phyloP scores from a whole-genome alignment of 163 green algal species.

The Picocystis sp. region DNA sequence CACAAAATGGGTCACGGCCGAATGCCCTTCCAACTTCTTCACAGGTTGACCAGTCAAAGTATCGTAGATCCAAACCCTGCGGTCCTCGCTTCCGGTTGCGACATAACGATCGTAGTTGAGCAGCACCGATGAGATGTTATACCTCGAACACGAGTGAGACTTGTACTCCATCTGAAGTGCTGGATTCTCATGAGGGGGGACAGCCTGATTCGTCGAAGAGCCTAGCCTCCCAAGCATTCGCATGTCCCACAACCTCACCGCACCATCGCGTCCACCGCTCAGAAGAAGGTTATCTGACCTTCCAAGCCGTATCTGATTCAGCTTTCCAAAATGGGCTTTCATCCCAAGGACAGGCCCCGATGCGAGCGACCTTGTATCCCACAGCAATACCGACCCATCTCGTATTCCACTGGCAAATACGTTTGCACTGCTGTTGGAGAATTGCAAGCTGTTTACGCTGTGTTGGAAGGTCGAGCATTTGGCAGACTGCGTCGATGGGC shows the following conservation, averaged over 20 bases:
- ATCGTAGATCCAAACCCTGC: constrained; percentile 5
- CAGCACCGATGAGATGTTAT: constrained; percentile 6
- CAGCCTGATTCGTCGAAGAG: background rate
- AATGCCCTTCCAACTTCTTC: constrained; percentile 1
- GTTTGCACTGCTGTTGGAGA: constrained; percentile 1
- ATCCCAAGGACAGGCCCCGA: background rate
- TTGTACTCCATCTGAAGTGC: constrained; percentile 1
- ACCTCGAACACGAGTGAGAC: background rate
- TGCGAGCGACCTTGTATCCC: constrained; percentile 1
- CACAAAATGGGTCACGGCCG: constrained; percentile 1
- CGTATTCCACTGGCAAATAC: constrained; percentile 2
- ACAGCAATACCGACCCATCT: constrained; percentile 3
- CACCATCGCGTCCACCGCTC: background rate
- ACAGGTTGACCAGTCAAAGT: background rate
- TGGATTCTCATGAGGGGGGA: background rate
- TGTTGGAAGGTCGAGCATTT: constrained; percentile 3
- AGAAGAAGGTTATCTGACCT: background rate
- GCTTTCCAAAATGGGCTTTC: constrained; percentile 1
- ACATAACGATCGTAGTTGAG: constrained; percentile 2
- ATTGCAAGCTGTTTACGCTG: constrained; percentile 6
- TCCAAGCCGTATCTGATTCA: constrained; percentile 7
- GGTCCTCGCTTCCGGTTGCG: constrained; percentile 5
- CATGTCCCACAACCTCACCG: constrained; percentile 3
- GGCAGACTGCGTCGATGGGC: background rate
- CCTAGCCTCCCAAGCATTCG: constrained; percentile 1